A percentile compares a stretch with the other conserved stretches of the same genome.
Conservation (phyloP, 345 rosid genomes). For the Boechera retrofracta region DNA sequence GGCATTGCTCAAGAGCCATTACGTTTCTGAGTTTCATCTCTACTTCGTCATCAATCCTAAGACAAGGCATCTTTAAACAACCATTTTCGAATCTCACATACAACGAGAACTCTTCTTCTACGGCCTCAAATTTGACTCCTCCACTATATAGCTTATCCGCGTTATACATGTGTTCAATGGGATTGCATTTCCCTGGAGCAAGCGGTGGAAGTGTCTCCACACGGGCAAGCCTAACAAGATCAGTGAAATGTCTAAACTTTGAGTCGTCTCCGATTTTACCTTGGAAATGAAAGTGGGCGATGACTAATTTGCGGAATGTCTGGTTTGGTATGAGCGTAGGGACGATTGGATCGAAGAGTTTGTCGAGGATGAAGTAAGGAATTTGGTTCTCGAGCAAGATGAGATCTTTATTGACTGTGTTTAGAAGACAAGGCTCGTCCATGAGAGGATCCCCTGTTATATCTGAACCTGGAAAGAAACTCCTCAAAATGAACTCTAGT, state of each 20-base stretch:
- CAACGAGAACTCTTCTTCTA: background rate
- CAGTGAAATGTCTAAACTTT: conserved; percentile 29
- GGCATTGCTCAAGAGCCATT: conserved; percentile 14
- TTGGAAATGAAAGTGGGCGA: background rate
- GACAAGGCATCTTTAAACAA: background rate
- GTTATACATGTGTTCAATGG: background rate
- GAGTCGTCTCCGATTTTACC: no score
- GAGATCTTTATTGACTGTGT: background rate
- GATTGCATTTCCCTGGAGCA: background rate
- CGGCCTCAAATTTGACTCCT: background rate
- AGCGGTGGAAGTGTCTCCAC: background rate
- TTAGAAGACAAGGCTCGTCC: no score
- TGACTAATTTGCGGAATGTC: background rate
- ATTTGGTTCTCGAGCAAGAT: conserved; percentile 41
- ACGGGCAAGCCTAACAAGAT: no score
- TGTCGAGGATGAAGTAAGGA: conserved; percentile 35
- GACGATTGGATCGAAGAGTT: conserved; percentile 3
- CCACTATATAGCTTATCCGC: background rate
- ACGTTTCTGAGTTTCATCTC: background rate
- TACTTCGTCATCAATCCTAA: background rate
- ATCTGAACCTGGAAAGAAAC: accelerated
- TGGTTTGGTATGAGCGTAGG: accelerated
- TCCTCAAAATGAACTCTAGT: conserved; percentile 3
- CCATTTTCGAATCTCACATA: background rate
- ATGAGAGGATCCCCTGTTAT: conserved; percentile 1